Evolutionary conservation across 1,284 basidiomycete genomes (phyloP).

Genomic region (Termitomyces sp.): DNA sequence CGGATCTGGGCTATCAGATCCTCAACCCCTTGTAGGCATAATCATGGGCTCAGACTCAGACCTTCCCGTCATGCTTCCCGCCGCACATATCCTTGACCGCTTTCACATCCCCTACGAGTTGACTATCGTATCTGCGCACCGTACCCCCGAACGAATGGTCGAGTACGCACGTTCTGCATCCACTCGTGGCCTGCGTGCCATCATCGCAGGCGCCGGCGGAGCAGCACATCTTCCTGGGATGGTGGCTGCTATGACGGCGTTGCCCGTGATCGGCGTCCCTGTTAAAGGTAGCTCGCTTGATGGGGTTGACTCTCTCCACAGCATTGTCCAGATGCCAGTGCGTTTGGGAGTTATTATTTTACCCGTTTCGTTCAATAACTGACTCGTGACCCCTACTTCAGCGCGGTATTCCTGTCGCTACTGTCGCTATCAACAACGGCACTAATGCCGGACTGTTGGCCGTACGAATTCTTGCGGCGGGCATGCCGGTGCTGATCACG

Average conservation of each 20-base stretch:
- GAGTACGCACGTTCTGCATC: constrained; percentile 80
- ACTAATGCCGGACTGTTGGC: constrained; percentile 94
- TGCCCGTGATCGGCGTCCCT: constrained; percentile 96
- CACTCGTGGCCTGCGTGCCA: constrained; percentile 68
- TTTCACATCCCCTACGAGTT: constrained; percentile 91
- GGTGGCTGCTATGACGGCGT: constrained; percentile 90
- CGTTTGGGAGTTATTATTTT: constrained; percentile 26
- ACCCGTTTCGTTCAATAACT: constrained; percentile 4
- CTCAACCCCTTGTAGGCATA: constrained; percentile 82
- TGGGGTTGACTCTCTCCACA: constrained; percentile 94
- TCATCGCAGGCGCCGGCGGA: constrained; percentile 96
- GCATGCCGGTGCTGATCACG: constrained; percentile 61
- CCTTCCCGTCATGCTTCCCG: constrained; percentile 87
- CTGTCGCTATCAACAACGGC: constrained; percentile 95
- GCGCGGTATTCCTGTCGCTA: constrained; percentile 96
- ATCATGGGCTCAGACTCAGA: constrained; percentile 99
- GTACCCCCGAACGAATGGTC: constrained; percentile 87
- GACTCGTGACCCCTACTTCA: constrained; percentile 26
- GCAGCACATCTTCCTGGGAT: constrained; percentile 98
- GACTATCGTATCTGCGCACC: constrained; percentile 94
- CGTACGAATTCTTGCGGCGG: constrained; percentile 79
- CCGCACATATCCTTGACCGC: constrained; percentile 78
- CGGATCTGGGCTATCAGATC: constrained; percentile 54
- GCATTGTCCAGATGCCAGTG: constrained; percentile 99
- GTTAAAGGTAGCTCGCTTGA: constrained; percentile 94